Evolutionary conservation across 1,139 yeast genomes (phyloP).

Genomic region (Blastobotrys elegans): DNA sequence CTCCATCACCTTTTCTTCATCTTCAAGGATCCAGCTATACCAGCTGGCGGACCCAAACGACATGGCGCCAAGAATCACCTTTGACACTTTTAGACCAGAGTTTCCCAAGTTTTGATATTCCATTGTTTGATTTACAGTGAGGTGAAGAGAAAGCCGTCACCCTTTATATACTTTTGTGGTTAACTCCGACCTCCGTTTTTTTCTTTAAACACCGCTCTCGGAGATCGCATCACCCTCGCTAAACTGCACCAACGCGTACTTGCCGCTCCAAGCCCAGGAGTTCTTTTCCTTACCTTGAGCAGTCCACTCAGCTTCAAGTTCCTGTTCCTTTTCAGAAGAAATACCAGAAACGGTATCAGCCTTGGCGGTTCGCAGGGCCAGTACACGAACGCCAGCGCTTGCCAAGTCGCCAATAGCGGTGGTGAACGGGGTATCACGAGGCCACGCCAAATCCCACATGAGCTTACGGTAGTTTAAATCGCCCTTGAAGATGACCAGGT

Average conservation of each 20-base stretch:
- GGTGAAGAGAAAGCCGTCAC: too few relatives aligned
- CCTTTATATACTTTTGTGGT: too few relatives aligned
- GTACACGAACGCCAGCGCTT: conserved; percentile 50
- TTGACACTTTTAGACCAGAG: conserved; percentile 50
- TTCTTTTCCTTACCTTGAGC: conserved; percentile 53
- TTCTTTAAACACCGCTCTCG: too few relatives aligned
- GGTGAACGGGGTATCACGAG: conserved; percentile 66
- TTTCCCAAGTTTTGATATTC: conserved; percentile 33
- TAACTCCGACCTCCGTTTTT: too few relatives aligned
- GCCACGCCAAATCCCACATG: conserved; percentile 89
- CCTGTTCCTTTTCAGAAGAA: conserved; percentile 60
- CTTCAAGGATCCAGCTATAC: conserved; percentile 48
- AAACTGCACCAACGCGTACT: conserved; percentile 83
- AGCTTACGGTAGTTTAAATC: conserved; percentile 93
- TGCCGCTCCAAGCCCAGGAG: conserved; percentile 84
- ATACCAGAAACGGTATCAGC: conserved; percentile 96
- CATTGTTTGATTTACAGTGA: too few relatives aligned
- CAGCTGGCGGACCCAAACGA: conserved; percentile 45
- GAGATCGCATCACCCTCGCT: conserved; percentile 30
- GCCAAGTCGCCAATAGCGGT: conserved; percentile 69
- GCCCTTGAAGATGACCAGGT: conserved; percentile 83
- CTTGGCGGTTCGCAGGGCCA: conserved; percentile 86
- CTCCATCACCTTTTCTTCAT: conserved; percentile 37
- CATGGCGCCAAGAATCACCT: conserved; percentile 55
- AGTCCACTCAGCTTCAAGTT: conserved; percentile 55